These are phyloP conservation scores for Lactarius quietus DNA, from an alignment of 768 basidiomycete genomes.

Conservation along the genomic window DNA sequence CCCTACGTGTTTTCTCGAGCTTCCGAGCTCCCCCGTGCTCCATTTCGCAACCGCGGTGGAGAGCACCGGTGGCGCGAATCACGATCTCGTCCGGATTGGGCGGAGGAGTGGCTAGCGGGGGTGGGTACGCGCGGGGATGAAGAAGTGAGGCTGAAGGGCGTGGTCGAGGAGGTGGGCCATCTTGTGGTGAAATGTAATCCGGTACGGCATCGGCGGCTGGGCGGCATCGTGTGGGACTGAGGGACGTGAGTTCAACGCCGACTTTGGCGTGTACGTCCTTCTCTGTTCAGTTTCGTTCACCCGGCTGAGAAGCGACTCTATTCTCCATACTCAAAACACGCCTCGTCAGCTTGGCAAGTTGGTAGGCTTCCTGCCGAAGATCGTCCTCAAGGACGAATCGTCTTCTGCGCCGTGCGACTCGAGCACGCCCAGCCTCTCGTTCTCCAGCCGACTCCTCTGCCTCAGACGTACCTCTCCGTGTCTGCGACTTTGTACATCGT, in stretches of 20 bases:
- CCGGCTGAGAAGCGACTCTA: too few relatives aligned
- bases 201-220: constrained; percentile 58
- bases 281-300: too few relatives aligned
- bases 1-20: too few relatives aligned
- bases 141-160: constrained; percentile 39
- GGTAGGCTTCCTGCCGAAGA: constrained; percentile 54
- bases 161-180: constrained; percentile 66
- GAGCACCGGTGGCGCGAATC: constrained; percentile 19
- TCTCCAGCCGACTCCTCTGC: constrained; percentile 46
- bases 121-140: background rate
- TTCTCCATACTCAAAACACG: too few relatives aligned
- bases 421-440: constrained; percentile 28
- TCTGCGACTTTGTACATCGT: constrained; percentile 52
- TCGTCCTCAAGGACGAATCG: too few relatives aligned
- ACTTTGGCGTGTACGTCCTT: too few relatives aligned
- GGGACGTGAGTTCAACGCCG: too few relatives aligned
- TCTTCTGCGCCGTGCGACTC: constrained; percentile 3
- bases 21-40: too few relatives aligned
- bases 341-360: constrained; percentile 61
- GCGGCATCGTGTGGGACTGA: too few relatives aligned
- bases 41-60: constrained; percentile 22
- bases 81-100: constrained; percentile 18
- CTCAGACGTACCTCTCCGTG: constrained; percentile 53
- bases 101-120: too few relatives aligned
- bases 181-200: constrained; percentile 47